Evolutionary conservation across 768 basidiomycete genomes (phyloP).

Genomic region (Pisolithus marmoratus): DNA sequence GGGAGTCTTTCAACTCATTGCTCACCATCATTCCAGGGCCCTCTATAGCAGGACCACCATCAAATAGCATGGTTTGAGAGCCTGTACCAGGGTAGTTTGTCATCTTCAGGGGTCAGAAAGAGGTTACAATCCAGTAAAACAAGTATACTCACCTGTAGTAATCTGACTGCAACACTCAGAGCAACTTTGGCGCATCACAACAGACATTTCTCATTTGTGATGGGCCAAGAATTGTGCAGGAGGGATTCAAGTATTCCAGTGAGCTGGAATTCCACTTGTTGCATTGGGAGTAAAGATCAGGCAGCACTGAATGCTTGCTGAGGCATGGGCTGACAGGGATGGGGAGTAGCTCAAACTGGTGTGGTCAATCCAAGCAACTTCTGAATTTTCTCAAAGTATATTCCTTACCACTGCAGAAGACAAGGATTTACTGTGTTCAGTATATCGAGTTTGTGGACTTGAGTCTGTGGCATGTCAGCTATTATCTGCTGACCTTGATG

Average conservation of each 20-base stretch:
- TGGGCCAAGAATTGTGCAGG: conserved; percentile 92
- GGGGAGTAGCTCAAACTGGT: conserved; percentile 78
- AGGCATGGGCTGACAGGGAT: conserved; percentile 78
- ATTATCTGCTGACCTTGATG: neutral
- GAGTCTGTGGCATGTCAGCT: conserved; percentile 50
- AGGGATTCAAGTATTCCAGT: conserved; percentile 89
- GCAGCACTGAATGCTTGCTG: conserved; percentile 78
- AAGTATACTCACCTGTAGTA: conserved; percentile 65
- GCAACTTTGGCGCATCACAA: conserved; percentile 95
- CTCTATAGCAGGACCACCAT: conserved; percentile 93
- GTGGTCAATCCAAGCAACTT: conserved; percentile 88
- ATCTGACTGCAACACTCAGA: conserved; percentile 84
- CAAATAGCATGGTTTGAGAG: conserved; percentile 91
- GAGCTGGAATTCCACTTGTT: conserved; percentile 93
- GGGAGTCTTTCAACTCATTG: conserved; percentile 93
- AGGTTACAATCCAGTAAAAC: neutral
- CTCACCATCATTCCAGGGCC: conserved; percentile 98
- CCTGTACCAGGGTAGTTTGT: conserved; percentile 89
- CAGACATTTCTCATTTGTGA: conserved; percentile 89
- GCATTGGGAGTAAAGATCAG: conserved; percentile 86
- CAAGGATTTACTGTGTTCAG: conserved; percentile 95
- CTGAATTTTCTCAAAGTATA: conserved; percentile 92
- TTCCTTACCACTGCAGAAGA: conserved; percentile 97
- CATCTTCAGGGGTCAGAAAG: conserved; percentile 34
- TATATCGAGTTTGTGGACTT: conserved; percentile 99